A percentile compares a stretch with the other conserved stretches of the same genome.
These are phyloP conservation scores for Zasmidium angulare DNA, from an alignment of 2,329 filamentous ascomycete genomes.

Conservation along the genomic window DNA sequence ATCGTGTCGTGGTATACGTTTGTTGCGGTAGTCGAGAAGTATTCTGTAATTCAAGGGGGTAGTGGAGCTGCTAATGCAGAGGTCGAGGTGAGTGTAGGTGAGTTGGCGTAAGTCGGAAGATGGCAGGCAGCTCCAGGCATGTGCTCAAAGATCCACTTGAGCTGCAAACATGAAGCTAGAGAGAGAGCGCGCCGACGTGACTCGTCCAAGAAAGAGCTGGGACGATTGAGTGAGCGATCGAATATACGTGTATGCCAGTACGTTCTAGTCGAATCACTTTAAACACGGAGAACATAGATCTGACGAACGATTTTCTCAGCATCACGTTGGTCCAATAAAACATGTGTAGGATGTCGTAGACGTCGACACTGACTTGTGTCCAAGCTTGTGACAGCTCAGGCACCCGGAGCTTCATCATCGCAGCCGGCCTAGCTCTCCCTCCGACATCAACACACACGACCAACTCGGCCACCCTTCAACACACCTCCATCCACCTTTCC, in stretches of 20 bases:
- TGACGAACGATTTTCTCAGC: too few relatives aligned
- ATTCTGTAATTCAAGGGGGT: background rate
- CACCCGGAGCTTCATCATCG: background rate
- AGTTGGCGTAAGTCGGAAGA: background rate
- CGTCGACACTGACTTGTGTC: too few relatives aligned
- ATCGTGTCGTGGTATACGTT: background rate
- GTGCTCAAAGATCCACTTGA: background rate
- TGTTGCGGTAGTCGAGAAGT: background rate
- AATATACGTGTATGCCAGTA: too few relatives aligned
- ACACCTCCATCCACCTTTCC: background rate
- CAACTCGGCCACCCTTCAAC: background rate
- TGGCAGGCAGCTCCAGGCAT: background rate
- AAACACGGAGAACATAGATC: too few relatives aligned
- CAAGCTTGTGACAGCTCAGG: background rate
- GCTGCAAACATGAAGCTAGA: background rate
- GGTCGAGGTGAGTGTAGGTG: background rate
- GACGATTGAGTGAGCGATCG: too few relatives aligned
- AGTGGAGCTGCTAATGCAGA: background rate
- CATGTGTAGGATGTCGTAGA: too few relatives aligned
- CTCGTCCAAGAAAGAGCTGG: too few relatives aligned
- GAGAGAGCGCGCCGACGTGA: background rate
- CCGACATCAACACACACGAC: background rate
- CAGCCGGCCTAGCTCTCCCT: background rate
- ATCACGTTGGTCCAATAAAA: too few relatives aligned
- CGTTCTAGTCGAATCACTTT: too few relatives aligned